A percentile compares a stretch with the other conserved stretches of the same genome.
Evolutionary conservation across 768 basidiomycete genomes (phyloP).

Genomic region (Suillus weaverae): DNA sequence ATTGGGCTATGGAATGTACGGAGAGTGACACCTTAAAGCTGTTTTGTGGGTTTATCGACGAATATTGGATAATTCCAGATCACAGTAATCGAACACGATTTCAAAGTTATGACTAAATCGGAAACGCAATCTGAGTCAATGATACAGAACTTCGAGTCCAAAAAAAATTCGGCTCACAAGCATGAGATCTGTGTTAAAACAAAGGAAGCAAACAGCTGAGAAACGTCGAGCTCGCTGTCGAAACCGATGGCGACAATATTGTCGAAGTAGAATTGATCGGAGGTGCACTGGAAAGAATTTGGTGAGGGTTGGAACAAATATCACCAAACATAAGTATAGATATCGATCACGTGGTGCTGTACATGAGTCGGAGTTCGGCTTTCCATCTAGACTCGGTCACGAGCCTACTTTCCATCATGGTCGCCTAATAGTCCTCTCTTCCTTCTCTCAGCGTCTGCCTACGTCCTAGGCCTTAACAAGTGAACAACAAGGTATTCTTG

Average conservation of each 20-base stretch:
- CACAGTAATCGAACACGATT: not conserved
- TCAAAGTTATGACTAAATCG: not conserved
- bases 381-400: not conserved
- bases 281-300: not conserved
- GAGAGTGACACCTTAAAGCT: conserved; percentile 16
- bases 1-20: conserved; percentile 8
- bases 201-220: not conserved
- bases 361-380: not conserved
- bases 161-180: not conserved
- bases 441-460: not conserved
- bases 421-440: not conserved
- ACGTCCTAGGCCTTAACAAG: not conserved
- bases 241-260: not conserved
- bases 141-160: too few relatives aligned
- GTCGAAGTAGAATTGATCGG: not conserved
- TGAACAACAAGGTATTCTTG: not conserved
- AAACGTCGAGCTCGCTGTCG: not conserved
- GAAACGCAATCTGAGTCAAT: not conserved
- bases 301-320: not conserved
- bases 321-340: not conserved
- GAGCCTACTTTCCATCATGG: too few relatives aligned
- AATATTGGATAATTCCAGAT: not conserved
- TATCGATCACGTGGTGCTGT: not conserved
- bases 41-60: not conserved
- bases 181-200: not conserved